A percentile compares a stretch with the other conserved stretches of the same genome.
Conservation (phyloP, 306 rosid genomes). For the Chamaecrista fasciculata region DNA sequence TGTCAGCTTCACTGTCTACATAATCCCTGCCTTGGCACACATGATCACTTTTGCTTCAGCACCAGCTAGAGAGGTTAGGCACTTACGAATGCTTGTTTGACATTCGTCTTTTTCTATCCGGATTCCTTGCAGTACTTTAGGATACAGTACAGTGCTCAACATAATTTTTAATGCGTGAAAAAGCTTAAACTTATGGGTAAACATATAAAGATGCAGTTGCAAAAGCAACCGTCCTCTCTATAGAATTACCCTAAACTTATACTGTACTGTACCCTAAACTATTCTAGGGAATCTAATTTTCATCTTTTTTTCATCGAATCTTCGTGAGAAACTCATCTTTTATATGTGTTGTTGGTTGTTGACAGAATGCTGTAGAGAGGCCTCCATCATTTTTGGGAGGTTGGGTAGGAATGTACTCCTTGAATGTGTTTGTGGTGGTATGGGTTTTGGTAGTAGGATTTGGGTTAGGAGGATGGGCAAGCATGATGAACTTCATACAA, state of each 20-base stretch:
- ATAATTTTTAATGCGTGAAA: too few species aligned
- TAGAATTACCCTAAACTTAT: too few species aligned
- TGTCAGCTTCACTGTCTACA: constrained; percentile 98
- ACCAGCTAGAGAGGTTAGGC: constrained; percentile 73
- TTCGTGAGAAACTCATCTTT: too few species aligned
- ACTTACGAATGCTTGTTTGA: not conserved
- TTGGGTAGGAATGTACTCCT: constrained; percentile 71
- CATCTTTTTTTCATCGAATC: too few species aligned
- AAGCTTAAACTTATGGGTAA: too few species aligned
- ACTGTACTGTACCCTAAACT: too few species aligned
- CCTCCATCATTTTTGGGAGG: constrained; percentile 83
- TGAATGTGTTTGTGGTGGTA: constrained; percentile 79
- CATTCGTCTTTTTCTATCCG: too few species aligned
- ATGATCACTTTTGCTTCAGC: constrained; percentile 89
- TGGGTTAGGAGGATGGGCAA: constrained; percentile 99
- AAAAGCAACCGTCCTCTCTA: too few species aligned
- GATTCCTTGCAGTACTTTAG: too few species aligned
- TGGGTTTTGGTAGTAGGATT: constrained; percentile 95
- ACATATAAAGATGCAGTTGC: too few species aligned
- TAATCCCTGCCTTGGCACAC: constrained; percentile 95
- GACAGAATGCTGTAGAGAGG: constrained; percentile 93
- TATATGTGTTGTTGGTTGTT: not conserved
- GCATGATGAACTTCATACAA: constrained; percentile 77
- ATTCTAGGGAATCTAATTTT: too few species aligned
- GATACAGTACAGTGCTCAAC: too few species aligned